Base-by-base conservation (phyloP, 2,329 filamentous ascomycete genomes). In the Colletotrichum destructivum region DNA sequence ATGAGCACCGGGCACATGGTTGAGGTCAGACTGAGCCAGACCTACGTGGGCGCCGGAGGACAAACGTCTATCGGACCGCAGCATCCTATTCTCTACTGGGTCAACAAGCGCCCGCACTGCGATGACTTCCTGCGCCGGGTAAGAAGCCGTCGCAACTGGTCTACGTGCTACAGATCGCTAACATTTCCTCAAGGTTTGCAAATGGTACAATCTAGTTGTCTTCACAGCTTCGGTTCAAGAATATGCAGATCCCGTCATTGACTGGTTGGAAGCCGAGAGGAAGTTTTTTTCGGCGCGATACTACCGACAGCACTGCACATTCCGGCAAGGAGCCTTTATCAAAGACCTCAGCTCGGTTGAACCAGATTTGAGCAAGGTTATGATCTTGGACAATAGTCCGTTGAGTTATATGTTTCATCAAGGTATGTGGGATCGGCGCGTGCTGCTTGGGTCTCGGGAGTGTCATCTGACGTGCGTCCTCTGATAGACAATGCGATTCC, bases 1-100 rank as follows among this genome's bases (percentile, higher is more conserved):
- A 98, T 98, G 92, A 96, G 94, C 77, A 96, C 94, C 23, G 96
- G 96, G 21, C 96, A 99, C 83, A 99, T 99, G 96, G 95, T 99
- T 63, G 96, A 99, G 84, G 96, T 99, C 74, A 95, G 95, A 77
- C 88, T 98, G 72, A 94, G 93, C 80, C 92, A 92, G 69, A 91
- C 90, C 73, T 84, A 90, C 66, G 88, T 94, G 55, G 91, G 90
- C 66, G 88, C 90, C 59, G 91, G 90, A 42, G 91, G 92, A 35
- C 88, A 91, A 75, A 86, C 90, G 23, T 88, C 87, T 26, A 84
- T 94, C 35, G 94, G 93, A 9, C 94, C 95, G 51, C 96, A 98
- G 79, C 95, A 99, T 79, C 96, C 96, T 1, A 98, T 99, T 75
- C 84, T 99, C 73, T 99, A 99, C 85, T 99, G 98, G 86, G 96